Evolutionary conservation across 495 filamentous ascomycete genomes (phyloP), one percentile per base, ranked within the genome.

Genomic region (Penicillium subrubescens): DNA sequence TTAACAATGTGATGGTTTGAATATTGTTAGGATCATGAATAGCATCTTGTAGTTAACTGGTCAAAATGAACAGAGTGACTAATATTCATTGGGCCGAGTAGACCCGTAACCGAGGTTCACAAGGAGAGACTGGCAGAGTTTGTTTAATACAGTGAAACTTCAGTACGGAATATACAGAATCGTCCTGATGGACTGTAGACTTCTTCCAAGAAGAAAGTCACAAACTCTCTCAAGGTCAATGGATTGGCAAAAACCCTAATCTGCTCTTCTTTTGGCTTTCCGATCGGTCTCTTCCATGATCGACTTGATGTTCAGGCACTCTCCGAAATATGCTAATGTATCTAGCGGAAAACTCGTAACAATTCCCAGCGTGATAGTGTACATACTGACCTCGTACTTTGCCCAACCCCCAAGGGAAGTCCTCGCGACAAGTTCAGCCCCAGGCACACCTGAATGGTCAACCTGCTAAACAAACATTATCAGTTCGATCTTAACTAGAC

Each of bases 221-320:
- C 44, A 11, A 25, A 48, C 44, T 48, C 15, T 10, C 2, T 44
- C 44, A 25, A 23, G 44, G 23, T 23, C 44, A 48, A 48, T 48
- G 44, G 44, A 48, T 48, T 48, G 44, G 44, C 44, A 54, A 34
- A 34, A 54, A 19, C 53, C 53, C 33, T 56, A 27, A 37, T 56
- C 5, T 8, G 37, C 31, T 15, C 29, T 29, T 15, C 10, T 25
- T 31, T 31, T 8, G 2, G 8, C 10, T 48, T 48, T 48, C 44
- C 53, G 53, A 56, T 56, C 50, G 43, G 43, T 31, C 50, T 7
- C 50, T 53, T 53, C 50, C 43, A 48, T 53, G 23, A 27, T 33
- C 10, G 53, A 21, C 17, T 2, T 31, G 29, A 21, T 56, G n/a
- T 10, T 31, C 53, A 56, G n/a, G 31, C 11, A 35, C 31, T 56